Evolutionary conservation across 2,329 filamentous ascomycete species (phyloP), one percentile per base, ranked within the genome.

Genomic region (Arthrinium puccinioides): DNA sequence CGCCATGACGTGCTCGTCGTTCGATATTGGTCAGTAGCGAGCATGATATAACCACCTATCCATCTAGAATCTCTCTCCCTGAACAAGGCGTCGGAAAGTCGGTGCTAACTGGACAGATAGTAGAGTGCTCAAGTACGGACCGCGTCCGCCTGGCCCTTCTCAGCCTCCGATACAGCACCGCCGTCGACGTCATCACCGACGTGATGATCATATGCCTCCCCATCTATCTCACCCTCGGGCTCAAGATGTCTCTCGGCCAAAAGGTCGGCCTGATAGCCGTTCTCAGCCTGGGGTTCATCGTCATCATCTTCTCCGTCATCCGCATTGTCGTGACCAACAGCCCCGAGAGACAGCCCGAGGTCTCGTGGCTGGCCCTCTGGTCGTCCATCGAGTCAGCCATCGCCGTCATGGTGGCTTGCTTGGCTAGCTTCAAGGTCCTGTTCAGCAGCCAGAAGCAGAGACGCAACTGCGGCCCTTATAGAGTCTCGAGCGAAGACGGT

Each of bases 161-260:
- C 13, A 44, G 40, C 21, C 36, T 50, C 13, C 32, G 39, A 3
- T 38, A 43, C 36, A 46, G 39, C 38, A 49, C 48, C 5, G 32
- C 37, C 18, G 33, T 52, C 9, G 48, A 51, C 38, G 44, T 52
- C 32, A 9, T 44, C 13, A 44, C 48, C 5, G 44, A 51, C 30
- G 15, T 45, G 14, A 19, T 45, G 16, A 42, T 49, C 36, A 44
- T 40, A 32, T 23, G 35, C 9, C 39, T 43, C 3, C 43, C 38
- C 1, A 42, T 43, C 24, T 33, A 31, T 6, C 33, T 45, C 9
- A 30, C 42, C 4, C 15, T 42, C 9, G 40, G 37, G 3, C 37
- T 44, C 20, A 28, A 36, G 7, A 40, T 44, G 21, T 19, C 40
- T 18, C 10, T 26, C 9, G 37, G 30, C 20, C 40, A 44, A 21